These are phyloP conservation scores for Carex scoparia DNA, from an alignment of 176 grass and related monocot species.

Conservation along the genomic window DNA sequence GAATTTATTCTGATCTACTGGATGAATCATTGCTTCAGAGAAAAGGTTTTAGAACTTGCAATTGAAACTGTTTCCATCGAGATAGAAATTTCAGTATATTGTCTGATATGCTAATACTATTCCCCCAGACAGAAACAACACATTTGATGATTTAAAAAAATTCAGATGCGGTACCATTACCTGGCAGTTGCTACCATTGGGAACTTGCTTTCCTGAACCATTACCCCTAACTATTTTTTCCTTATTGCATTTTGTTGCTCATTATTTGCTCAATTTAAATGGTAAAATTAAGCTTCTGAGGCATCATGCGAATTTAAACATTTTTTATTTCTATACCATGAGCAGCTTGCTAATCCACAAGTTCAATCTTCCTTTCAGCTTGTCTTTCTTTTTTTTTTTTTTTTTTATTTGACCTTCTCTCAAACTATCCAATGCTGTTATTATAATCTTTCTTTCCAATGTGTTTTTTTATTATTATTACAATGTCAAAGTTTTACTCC, in stretches of 20 bases:
- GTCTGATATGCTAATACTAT: background rate
- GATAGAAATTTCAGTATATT: background rate
- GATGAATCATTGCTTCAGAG: background rate
- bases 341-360: no score
- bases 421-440: no score
- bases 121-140: background rate
- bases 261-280: background rate
- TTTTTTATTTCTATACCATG: background rate
- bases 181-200: background rate
- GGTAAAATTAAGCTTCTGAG: background rate
- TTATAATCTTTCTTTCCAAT: no score
- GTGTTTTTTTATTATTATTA: no score
- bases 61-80: background rate
- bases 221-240: background rate
- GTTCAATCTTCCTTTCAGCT: no score
- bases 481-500: no score
- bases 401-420: no score
- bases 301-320: background rate
- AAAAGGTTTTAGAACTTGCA: background rate
- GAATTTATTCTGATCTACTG: background rate
- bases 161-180: background rate
- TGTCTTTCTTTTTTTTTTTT: no score
- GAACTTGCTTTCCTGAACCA: background rate
- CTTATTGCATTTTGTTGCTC: background rate
- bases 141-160: background rate